These are phyloP conservation scores for Phoenix roebelenii DNA, from an alignment of 176 grass and related monocot species.

Conservation along the genomic window DNA sequence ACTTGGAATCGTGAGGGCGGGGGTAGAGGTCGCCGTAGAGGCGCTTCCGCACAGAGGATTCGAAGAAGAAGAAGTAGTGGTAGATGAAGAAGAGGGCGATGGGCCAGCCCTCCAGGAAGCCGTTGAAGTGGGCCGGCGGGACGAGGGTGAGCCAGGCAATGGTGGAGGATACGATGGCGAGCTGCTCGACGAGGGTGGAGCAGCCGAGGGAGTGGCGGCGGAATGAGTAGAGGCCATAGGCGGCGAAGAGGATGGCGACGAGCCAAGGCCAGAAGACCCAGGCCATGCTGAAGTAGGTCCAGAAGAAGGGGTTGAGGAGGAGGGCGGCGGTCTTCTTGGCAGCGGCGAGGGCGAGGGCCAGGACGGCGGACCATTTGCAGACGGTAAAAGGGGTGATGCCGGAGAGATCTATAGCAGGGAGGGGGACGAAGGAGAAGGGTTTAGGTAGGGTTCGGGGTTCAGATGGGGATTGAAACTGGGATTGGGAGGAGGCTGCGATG, in stretches of 20 bases:
- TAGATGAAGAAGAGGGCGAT: constrained; percentile 17
- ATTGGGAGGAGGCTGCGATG: background rate
- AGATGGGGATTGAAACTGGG: background rate
- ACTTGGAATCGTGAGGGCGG: constrained; percentile 23
- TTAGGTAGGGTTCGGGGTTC: background rate
- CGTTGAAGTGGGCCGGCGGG: constrained; percentile 25
- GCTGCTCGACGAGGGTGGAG: constrained; percentile 13
- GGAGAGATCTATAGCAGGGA: background rate
- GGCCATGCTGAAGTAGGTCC: constrained; percentile 21
- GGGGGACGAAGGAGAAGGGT: background rate
- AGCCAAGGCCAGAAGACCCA: constrained; percentile 31
- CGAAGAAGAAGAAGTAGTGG: constrained; percentile 31
- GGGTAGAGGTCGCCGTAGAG: constrained; percentile 27
- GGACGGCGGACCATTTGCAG: constrained; percentile 13
- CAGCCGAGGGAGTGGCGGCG: constrained; percentile 6
- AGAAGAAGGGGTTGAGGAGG: constrained; percentile 26
- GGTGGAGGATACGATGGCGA: constrained; percentile 17
- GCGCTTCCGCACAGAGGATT: constrained; percentile 19
- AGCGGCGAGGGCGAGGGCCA: constrained; percentile 5
- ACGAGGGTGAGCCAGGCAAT: constrained; percentile 28
- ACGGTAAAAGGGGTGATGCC: constrained; percentile 1
- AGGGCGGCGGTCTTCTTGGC: constrained; percentile 6
- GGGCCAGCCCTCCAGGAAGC: constrained; percentile 24
- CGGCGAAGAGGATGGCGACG: constrained; percentile 1
- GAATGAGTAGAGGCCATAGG: constrained; percentile 12